phyloP scores from a whole-genome alignment of 768 basidiomycete genomes.

The Tulasnella sp. region DNA sequence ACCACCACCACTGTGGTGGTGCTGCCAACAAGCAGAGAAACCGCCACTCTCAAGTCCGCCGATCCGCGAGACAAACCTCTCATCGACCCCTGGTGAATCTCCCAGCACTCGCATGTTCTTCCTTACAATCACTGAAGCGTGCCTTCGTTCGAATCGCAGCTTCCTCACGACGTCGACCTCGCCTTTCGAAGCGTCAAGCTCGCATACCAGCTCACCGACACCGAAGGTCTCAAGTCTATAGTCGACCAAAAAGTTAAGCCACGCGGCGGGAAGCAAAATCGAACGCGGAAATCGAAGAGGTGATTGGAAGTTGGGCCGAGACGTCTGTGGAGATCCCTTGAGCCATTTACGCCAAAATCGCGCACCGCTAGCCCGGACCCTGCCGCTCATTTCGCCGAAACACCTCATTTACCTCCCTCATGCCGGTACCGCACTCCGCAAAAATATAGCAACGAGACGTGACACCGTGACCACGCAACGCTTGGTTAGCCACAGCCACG shows the following conservation, averaged over 20 bases:
- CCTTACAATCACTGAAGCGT: no score
- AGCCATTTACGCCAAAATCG: no score
- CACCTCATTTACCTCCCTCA: no score
- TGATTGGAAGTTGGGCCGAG: conserved; percentile 44
- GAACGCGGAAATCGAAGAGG: conserved; percentile 46
- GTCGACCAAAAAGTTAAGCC: conserved; percentile 45
- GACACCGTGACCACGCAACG: no score
- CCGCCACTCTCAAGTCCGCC: not conserved
- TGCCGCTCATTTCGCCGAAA: no score
- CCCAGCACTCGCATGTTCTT: not conserved
- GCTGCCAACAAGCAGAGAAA: conserved; percentile 9
- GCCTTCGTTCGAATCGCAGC: no score
- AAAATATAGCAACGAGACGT: no score
- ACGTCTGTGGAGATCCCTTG: no score
- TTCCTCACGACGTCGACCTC: no score
- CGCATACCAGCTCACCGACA: not conserved
- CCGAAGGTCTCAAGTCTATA: conserved; percentile 39
- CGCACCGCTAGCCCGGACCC: no score
- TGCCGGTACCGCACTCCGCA: no score
- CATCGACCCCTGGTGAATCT: conserved; percentile 17
- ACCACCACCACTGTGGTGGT: not conserved
- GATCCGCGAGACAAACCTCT: conserved; percentile 22
- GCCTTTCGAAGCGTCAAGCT: conserved; percentile 21
- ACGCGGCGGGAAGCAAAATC: conserved; percentile 43
- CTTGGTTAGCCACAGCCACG: no score